phyloP scores from a whole-genome alignment of 2,329 filamentous ascomycete genomes.

The Apiospora rasikravindrae region DNA sequence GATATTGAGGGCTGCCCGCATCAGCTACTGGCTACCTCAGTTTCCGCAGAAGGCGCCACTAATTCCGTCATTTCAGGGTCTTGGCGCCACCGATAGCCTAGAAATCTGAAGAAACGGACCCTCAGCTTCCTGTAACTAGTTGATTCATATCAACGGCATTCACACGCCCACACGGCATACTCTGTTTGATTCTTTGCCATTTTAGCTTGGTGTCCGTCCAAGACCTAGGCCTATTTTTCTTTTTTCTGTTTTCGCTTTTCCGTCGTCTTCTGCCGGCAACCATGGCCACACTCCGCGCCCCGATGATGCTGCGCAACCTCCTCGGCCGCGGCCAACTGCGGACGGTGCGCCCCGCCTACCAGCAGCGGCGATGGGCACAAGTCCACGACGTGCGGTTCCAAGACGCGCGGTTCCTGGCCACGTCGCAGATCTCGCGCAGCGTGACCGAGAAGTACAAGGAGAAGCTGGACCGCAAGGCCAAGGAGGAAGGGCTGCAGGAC shows the following conservation, averaged over 20 bases:
- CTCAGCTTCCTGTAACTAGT: not conserved
- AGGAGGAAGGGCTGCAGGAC: conserved; percentile 70
- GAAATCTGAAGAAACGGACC: conserved; percentile 5
- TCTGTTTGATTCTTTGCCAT: not conserved
- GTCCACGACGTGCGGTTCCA: conserved; percentile 89
- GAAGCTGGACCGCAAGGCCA: conserved; percentile 84
- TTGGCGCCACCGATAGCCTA: conserved; percentile 3
- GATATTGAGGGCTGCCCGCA: too few species aligned
- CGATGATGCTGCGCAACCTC: conserved; percentile 53
- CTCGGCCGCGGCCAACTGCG: conserved; percentile 39
- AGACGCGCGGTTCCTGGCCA: conserved; percentile 84
- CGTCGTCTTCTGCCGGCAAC: too few species aligned
- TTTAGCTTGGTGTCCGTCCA: not conserved
- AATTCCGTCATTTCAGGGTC: conserved; percentile 6
- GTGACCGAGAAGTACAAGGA: conserved; percentile 85
- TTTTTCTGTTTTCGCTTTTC: not conserved
- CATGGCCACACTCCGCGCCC: conserved; percentile 1
- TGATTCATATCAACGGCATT: not conserved
- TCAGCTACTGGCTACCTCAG: too few species aligned
- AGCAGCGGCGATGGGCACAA: conserved; percentile 85
- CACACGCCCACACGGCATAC: not conserved
- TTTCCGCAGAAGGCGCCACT: conserved; percentile 2
- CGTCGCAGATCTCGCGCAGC: conserved; percentile 69
- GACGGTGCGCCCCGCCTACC: conserved; percentile 36
- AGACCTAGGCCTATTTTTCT: not conserved